These are phyloP conservation scores for Aspergillus floridensis DNA, from an alignment of 2,329 filamentous ascomycete genomes.

Conservation along the genomic window DNA sequence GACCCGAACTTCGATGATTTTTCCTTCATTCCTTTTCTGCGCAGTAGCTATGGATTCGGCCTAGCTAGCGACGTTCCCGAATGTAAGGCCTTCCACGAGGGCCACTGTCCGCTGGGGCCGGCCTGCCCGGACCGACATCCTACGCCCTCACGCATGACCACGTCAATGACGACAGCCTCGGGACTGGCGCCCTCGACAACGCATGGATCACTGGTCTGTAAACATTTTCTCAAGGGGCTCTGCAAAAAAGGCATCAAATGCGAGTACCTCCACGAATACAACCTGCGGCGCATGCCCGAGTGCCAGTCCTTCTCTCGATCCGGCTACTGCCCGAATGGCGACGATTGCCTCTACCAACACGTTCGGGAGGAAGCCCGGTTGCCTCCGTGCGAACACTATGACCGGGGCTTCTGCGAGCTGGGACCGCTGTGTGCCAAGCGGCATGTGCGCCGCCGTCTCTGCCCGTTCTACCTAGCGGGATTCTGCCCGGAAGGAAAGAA, in stretches of 20 bases:
- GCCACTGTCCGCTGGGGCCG: conserved; percentile 81
- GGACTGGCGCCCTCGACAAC: conserved; percentile 41
- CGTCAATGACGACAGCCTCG: conserved; percentile 44
- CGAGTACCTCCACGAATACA: conserved; percentile 98
- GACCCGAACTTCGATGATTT: conserved; percentile 61
- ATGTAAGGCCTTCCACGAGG: conserved; percentile 82
- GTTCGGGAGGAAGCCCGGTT: conserved; percentile 78
- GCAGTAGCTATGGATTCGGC: conserved; percentile 77
- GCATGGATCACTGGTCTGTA: conserved; percentile 74
- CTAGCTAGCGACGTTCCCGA: conserved; percentile 74
- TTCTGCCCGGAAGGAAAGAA: conserved; percentile 83
- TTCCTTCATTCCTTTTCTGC: conserved; percentile 81
- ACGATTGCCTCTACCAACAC: conserved; percentile 92
- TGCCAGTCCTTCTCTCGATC: conserved; percentile 95
- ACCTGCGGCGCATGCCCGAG: conserved; percentile 95
- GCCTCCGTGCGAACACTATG: conserved; percentile 85
- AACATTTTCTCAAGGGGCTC: conserved; percentile 94
- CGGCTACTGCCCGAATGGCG: conserved; percentile 92
- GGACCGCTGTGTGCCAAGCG: conserved; percentile 84
- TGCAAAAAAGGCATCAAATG: conserved; percentile 97
- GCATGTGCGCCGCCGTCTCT: conserved; percentile 78
- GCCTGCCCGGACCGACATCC: conserved; percentile 82
- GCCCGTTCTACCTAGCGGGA: conserved; percentile 82
- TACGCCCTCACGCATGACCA: conserved; percentile 46
- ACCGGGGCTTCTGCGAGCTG: conserved; percentile 89